Evolutionary conservation across 2,329 filamentous ascomycete species (phyloP).

Genomic region (Aspergillus jensenii): DNA sequence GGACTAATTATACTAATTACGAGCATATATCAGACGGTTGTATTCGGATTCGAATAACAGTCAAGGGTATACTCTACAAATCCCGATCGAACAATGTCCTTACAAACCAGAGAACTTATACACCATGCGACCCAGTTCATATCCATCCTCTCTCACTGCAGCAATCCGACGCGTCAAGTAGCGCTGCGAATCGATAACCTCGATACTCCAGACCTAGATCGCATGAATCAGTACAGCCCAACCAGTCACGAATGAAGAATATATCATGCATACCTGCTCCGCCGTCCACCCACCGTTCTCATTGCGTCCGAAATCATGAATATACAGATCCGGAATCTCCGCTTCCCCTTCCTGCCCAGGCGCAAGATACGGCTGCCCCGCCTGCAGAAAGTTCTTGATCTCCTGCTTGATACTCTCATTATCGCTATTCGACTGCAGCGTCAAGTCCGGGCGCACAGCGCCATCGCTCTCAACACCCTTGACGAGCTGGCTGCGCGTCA

Average conservation of each 20-base stretch:
- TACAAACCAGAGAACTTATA: slow-evolving; percentile 9
- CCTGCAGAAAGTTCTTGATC: slow-evolving; percentile 1
- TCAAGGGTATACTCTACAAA: too few species aligned
- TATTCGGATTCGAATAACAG: too few species aligned
- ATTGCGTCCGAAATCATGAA: slow-evolving; percentile 13
- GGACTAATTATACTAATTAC: too few species aligned
- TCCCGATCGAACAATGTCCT: not conserved
- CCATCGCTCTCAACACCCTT: slow-evolving; percentile 4
- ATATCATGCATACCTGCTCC: slow-evolving; percentile 4
- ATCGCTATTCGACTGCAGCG: not conserved
- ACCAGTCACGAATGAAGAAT: not conserved
- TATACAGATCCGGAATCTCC: slow-evolving; percentile 3
- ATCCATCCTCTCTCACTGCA: slow-evolving; percentile 1
- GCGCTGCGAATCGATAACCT: slow-evolving; percentile 4
- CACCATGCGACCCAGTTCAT: slow-evolving; percentile 7
- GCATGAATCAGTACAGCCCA: too few species aligned
- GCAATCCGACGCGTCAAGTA: slow-evolving; percentile 10
- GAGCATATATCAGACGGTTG: too few species aligned
- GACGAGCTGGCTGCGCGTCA: slow-evolving; percentile 8
- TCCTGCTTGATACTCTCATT: not conserved
- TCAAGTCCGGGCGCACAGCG: not conserved
- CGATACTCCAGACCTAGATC: slow-evolving; percentile 8
- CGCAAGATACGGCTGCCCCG: not conserved
- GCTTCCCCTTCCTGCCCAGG: not conserved
- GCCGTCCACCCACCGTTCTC: slow-evolving; percentile 10